phyloP scores from a whole-genome alignment of 2,329 filamentous ascomycete species.

The Penicillium sp. region DNA sequence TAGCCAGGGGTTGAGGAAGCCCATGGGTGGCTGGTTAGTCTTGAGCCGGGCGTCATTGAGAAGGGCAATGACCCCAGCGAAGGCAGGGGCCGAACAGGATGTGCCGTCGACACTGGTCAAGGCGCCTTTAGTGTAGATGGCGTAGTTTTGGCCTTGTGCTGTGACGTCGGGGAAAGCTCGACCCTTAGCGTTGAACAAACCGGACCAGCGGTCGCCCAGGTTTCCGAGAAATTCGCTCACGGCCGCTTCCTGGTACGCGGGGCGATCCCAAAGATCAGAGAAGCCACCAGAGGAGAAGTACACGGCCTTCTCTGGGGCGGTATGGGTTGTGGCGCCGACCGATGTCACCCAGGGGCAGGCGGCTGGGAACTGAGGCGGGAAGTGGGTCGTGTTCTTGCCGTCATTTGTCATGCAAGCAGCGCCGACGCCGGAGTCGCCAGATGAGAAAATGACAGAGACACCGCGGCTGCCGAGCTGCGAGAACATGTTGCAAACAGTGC shows the following conservation, averaged over 20 bases:
- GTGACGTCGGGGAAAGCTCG: constrained; percentile 45
- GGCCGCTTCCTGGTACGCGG: constrained; percentile 36
- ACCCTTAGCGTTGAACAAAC: constrained; percentile 35
- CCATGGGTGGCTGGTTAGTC: constrained; percentile 51
- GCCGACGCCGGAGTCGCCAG: constrained; percentile 51
- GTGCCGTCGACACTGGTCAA: constrained; percentile 39
- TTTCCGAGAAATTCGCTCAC: constrained; percentile 36
- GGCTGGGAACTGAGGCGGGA: constrained; percentile 45
- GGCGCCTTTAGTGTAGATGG: constrained; percentile 33
- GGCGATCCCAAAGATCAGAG: constrained; percentile 38
- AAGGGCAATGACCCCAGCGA: constrained; percentile 59
- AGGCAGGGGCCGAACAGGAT: constrained; percentile 57
- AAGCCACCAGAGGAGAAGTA: constrained; percentile 46
- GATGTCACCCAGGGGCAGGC: constrained; percentile 42
- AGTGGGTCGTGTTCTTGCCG: constrained; percentile 39
- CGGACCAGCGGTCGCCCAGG: constrained; percentile 26
- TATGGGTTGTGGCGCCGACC: constrained; percentile 43
- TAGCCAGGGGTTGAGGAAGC: constrained; percentile 62
- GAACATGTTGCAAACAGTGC: constrained; percentile 44
- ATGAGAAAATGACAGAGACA: constrained; percentile 50
- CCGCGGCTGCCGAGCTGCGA: constrained; percentile 53
- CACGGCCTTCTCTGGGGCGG: constrained; percentile 40
- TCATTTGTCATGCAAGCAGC: constrained; percentile 35
- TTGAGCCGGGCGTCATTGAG: constrained; percentile 61
- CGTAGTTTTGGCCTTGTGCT: constrained; percentile 37